Evolutionary conservation across 1,139 yeast genomes (phyloP), one percentile per base, ranked within the genome.

Genomic region (Lodderomyces parapsilosis): DNA sequence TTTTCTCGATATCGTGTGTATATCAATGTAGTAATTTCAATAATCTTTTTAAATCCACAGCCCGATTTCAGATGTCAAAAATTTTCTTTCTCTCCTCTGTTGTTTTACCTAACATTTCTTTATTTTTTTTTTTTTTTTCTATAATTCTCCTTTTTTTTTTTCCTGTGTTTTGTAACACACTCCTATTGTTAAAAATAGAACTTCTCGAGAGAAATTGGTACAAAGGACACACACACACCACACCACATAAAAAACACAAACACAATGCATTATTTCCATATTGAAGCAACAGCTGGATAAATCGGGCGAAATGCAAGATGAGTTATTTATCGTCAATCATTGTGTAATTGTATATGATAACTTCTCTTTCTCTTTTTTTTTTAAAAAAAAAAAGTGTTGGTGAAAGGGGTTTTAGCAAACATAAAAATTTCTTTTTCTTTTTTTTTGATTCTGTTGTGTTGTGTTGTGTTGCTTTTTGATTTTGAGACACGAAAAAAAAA

Each of bases 31-130:
- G n/a, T n/a, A n/a, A n/a, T n/a, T n/a, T n/a, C n/a, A n/a, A n/a
- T n/a, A n/a, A n/a, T n/a, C 30, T 25, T 6, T 25, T 25, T 28
- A 13, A 28, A 13, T 30, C 33, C 33, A 30, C 19, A 30, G 33
- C 33, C 33, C 33, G 33, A 30, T 30, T 30, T 30, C 33, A 30
- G 33, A 30, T 30, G 33, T 30, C 33, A 15, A 30, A 30, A n/a
- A n/a, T 8, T 13, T 27, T n/a, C n/a, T n/a, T n/a, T n/a, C n/a
- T n/a, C n/a, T n/a, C n/a, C n/a, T n/a, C n/a, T n/a, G n/a, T n/a
- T n/a, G n/a, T n/a, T n/a, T n/a, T n/a, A n/a, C n/a, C n/a, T n/a
- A n/a, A n/a, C 14, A 5, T 28, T 28, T 28, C 5, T 28, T 14
- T 28, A 5, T 28, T 13, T 28, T 28, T 14, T n/a, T 4, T 28